Conservation (phyloP, 257 asterid species). For the Plantago elongata region DNA sequence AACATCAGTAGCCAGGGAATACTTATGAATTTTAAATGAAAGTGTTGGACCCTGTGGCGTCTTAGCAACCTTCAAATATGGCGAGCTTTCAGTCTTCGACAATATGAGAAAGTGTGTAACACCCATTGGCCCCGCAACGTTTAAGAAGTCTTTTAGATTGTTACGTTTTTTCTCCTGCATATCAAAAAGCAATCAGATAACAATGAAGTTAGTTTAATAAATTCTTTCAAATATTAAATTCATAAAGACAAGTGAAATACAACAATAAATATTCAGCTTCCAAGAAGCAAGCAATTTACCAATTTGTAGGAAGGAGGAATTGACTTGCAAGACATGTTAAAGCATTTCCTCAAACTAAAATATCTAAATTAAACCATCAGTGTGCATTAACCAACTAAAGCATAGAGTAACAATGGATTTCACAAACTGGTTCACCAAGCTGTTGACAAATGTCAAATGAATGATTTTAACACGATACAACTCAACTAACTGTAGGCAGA, state of each 20-base stretch:
- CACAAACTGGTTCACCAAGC: too few species aligned
- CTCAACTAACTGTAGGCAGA: too few species aligned
- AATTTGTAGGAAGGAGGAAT: too few species aligned
- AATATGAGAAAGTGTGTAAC: slow-evolving; percentile 87
- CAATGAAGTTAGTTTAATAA: slow-evolving; percentile 15
- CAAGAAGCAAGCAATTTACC: neutral
- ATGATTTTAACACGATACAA: too few species aligned
- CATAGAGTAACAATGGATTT: too few species aligned
- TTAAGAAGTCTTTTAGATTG: slow-evolving; percentile 74
- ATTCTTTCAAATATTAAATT: neutral
- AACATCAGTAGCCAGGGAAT: slow-evolving; percentile 72
- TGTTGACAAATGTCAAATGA: too few species aligned
- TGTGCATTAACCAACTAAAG: too few species aligned
- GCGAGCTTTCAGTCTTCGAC: slow-evolving; percentile 72
- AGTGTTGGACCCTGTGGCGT: slow-evolving; percentile 94
- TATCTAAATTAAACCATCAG: too few species aligned
- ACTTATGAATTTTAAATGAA: slow-evolving; percentile 75
- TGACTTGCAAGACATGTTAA: too few species aligned
- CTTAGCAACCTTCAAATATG: slow-evolving; percentile 74
- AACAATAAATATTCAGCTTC: neutral
- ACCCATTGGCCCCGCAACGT: slow-evolving; percentile 87
- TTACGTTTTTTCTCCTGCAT: slow-evolving; percentile 80
- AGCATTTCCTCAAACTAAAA: too few species aligned
- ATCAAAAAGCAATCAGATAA: neutral
- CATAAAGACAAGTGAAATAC: neutral